Percentiles rank a stretch among this genome's conserved stretches.
Evolutionary conservation across 768 basidiomycete species (phyloP).

Genomic region (Russula virescens): DNA sequence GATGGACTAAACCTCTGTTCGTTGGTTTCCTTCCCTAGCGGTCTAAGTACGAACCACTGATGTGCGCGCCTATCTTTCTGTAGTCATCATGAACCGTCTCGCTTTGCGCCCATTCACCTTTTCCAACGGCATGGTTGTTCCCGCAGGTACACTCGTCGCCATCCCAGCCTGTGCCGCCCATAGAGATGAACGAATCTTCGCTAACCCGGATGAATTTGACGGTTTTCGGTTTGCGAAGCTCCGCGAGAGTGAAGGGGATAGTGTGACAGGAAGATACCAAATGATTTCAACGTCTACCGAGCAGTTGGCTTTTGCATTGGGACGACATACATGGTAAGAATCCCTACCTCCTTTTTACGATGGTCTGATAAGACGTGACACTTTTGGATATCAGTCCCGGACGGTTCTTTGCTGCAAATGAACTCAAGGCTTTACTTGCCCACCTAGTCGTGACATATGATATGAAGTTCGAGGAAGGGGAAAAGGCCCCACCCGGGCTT

Average conservation of each 20-base stretch:
- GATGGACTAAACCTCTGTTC: slow-evolving; percentile 26
- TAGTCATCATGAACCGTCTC: slow-evolving; percentile 31
- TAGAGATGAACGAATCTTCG: slow-evolving; percentile 30
- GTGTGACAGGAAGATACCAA: not conserved
- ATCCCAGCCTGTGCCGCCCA: slow-evolving; percentile 33
- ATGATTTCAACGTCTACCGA: slow-evolving; percentile 20
- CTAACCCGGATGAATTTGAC: slow-evolving; percentile 36
- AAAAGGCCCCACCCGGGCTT: not conserved
- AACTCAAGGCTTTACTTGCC: slow-evolving; percentile 34
- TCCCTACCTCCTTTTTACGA: not conserved
- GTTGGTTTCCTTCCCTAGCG: slow-evolving; percentile 5
- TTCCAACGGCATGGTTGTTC: slow-evolving; percentile 40
- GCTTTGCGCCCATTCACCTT: slow-evolving; percentile 38
- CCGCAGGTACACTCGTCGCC: slow-evolving; percentile 34
- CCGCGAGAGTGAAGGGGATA: not conserved
- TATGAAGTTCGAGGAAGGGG: slow-evolving; percentile 28
- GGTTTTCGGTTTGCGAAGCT: slow-evolving; percentile 36
- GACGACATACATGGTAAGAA: slow-evolving; percentile 28
- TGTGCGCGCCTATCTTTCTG: too few relatives aligned
- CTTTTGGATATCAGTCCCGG: slow-evolving; percentile 30
- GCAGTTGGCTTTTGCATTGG: slow-evolving; percentile 22
- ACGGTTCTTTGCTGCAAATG: slow-evolving; percentile 33
- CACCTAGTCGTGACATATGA: slow-evolving; percentile 32
- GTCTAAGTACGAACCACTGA: not conserved
- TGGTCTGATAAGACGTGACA: not conserved